Base-by-base conservation (phyloP, 169 alveolate genomes). In the Eimeria praecox region DNA sequence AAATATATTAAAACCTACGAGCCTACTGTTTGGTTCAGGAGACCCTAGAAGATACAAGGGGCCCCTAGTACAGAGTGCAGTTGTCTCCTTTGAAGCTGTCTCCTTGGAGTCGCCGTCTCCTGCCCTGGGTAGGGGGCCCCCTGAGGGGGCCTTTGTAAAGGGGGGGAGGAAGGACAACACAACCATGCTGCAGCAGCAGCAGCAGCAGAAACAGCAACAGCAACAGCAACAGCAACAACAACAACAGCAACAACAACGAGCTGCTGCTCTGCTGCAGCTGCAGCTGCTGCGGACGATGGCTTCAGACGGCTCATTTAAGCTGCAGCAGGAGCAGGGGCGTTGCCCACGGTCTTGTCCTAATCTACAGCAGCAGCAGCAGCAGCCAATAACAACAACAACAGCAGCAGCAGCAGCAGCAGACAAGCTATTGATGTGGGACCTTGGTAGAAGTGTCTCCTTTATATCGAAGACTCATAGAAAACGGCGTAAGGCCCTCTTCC, bases 21-120 rank as follows among this genome's bases (percentile, higher is more conserved):
- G 88, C 40, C 54, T 78, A 33, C 54, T 78, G 40, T 78, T 42
- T 38, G 22, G 33, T 6, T 40, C 64, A 16, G 52, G 88, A 27
- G 88, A 78, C 88, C 88, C 88, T 5, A 78, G 88, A 38, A 30
- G 88, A 35, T 78, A 78, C 62, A 46, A n/a, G 30, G 88, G 88
- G 12, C 62, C 88, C 33, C 88, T 78, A 5, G 40, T 78, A 38
- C 24, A 78, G 38, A 78, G 88, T 38, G 62, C 88, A 27, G 88
- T 78, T 52, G 33, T 78, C 88, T 78, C 88, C 40, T 10, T 78
- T 40, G 88, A 78, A 22, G 52, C 62, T 16, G 5, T 78, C 30
- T 54, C 86, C 59, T 22, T 46, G 30, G 27, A 33, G 88, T 12
- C n/a, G 40, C 66, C 52, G n/a, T n/a, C 8, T 35, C 35, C 88